Base-by-base conservation (phyloP, 192 early-diverging fungal species). In the Dissophora globulifera region DNA sequence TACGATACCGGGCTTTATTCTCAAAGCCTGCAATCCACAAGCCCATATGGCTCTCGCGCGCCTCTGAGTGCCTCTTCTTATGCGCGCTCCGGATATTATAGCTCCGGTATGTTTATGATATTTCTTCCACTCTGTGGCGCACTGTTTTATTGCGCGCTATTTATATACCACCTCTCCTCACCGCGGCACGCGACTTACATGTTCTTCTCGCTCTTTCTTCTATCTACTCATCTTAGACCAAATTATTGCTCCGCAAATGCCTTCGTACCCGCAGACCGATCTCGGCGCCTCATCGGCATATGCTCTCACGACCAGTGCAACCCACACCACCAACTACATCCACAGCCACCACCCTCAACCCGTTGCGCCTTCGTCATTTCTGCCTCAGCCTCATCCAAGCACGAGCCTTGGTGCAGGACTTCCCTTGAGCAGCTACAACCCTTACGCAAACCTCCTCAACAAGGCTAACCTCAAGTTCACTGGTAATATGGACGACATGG, bases 401-500 rank as follows among this genome's bases (percentile, higher is more conserved):
- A 56, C 69, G 35, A 30, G 40, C 33, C 25, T 65, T n/a, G 35
- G 50, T 0, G 45, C 52, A 0, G 46, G 53, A 38, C 52, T 67
- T 38, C 57, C 60, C 41, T 38, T 55, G 19, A 72, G 30, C 43
- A 26, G 49, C 46, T 67, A 56, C 53, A 61, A 53, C 64, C 78
- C 53, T 27, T 72, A 67, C 22, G 69, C 58, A 25, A 64, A 25
- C 32, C 55, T 55, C 23, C 64, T 63, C 38, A 58, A 58, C 64
- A 70, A 80, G 50, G 78, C 57, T 9, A 67, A 62, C 48, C 70
- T 72, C 35, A 80, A 72, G 49, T 58, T 62, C 50, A 59, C 58
- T 0, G 90, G 83, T 63, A 85, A 92, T 62, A 69, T 91, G 38
- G 86, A 89, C 29, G 82, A 82, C 51, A 90, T 90, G 88, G 81